Conservation (phyloP, 1,284 basidiomycete species). For the Erythrobasidium hasegawianum region DNA sequence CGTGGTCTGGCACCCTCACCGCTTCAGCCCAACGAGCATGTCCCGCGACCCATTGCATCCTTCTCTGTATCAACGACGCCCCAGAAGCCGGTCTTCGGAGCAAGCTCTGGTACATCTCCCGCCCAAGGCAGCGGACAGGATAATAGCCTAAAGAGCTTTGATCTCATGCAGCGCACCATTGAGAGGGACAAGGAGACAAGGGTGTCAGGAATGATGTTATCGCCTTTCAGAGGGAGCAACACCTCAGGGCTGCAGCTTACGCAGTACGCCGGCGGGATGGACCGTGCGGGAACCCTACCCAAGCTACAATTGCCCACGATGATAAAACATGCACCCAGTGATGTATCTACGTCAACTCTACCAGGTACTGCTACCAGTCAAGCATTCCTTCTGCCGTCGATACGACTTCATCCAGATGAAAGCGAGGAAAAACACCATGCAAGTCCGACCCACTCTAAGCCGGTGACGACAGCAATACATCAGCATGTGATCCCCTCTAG, state of each 20-base stretch:
- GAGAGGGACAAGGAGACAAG: background rate
- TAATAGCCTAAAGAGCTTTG: background rate
- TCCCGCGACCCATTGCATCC: constrained; percentile 10
- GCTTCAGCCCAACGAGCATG: constrained; percentile 16
- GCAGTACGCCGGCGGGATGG: background rate
- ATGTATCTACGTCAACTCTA: background rate
- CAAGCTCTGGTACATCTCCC: too few species aligned
- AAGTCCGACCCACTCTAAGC: too few species aligned
- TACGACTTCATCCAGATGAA: background rate
- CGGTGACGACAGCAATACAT: background rate
- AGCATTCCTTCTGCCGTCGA: background rate
- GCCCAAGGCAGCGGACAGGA: background rate
- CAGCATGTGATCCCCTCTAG: background rate
- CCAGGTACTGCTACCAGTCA: background rate
- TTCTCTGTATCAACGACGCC: too few species aligned
- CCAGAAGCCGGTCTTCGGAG: too few species aligned
- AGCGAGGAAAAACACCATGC: background rate
- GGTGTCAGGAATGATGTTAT: too few species aligned
- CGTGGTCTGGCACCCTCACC: constrained; percentile 20
- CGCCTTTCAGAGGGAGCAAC: too few species aligned
- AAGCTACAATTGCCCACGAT: background rate
- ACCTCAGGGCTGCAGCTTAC: too few species aligned
- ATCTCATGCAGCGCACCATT: constrained; percentile 19
- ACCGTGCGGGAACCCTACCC: background rate
- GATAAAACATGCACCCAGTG: background rate